Conservation (phyloP, 2,329 filamentous ascomycete species). For the Talaromyces piceae region DNA sequence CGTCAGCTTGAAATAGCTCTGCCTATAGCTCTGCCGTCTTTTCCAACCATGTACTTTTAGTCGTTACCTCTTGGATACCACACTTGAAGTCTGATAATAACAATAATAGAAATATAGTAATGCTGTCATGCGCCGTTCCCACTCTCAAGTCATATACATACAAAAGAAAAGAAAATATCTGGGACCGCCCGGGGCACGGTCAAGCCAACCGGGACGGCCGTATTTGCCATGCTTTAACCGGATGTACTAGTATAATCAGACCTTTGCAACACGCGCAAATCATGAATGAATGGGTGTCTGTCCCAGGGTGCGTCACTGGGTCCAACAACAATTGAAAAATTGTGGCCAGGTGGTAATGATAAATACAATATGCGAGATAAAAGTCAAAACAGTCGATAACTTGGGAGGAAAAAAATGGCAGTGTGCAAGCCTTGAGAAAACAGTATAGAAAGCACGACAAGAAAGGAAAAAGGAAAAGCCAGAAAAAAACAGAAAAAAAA, state of each 20-base stretch:
- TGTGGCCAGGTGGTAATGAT: conserved; percentile 10
- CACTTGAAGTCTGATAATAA: not conserved
- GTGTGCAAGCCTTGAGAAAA: too few relatives aligned
- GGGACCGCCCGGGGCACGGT: not conserved
- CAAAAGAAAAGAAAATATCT: conserved; percentile 1
- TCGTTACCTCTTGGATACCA: too few relatives aligned
- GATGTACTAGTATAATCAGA: not conserved
- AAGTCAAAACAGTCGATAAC: too few relatives aligned
- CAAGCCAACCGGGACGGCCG: not conserved
- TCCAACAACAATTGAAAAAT: not conserved
- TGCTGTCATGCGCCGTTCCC: conserved; percentile 1
- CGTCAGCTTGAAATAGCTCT: conserved; percentile 33
- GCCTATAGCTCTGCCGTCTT: too few relatives aligned
- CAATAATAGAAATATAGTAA: not conserved
- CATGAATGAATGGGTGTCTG: not conserved
- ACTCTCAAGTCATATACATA: conserved; percentile 1
- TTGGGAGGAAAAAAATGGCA: too few relatives aligned
- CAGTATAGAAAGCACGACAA: too few relatives aligned
- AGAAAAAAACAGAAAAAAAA: conserved; percentile 12
- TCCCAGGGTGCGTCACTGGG: not conserved
- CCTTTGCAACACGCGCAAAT: not conserved
- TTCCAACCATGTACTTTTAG: not conserved
- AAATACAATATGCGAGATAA: conserved; percentile 22
- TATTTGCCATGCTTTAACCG: not conserved
- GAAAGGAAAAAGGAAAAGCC: conserved; percentile 8